Percentiles rank a stretch among this genome's conserved stretches.
These are phyloP conservation scores for Melaleuca quinquenervia DNA, from an alignment of 345 rosid genomes.

Conservation along the genomic window DNA sequence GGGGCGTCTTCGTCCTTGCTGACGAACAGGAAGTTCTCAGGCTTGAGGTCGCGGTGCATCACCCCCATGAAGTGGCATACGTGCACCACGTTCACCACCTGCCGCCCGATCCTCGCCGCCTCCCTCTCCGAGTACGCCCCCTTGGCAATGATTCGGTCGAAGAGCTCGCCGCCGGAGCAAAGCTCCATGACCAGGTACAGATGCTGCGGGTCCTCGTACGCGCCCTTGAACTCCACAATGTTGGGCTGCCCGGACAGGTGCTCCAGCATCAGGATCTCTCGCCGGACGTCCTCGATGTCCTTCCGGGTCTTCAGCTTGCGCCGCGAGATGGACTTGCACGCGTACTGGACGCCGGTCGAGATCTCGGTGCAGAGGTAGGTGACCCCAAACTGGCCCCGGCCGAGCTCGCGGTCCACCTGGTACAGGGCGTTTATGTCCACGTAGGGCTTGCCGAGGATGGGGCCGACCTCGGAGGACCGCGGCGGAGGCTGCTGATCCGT, in stretches of 20 bases:
- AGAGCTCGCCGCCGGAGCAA: slow-evolving; percentile 92
- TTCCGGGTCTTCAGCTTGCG: slow-evolving; percentile 31
- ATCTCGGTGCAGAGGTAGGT: slow-evolving; percentile 63
- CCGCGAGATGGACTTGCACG: slow-evolving; percentile 80
- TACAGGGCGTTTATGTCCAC: slow-evolving; percentile 41
- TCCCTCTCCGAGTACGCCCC: slow-evolving; percentile 71
- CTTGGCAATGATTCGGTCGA: slow-evolving; percentile 67
- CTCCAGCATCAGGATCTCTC: slow-evolving; percentile 67
- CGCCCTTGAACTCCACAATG: slow-evolving; percentile 74
- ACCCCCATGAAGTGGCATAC: slow-evolving; percentile 96
- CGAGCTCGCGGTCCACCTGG: slow-evolving; percentile 56
- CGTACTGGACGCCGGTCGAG: slow-evolving; percentile 48
- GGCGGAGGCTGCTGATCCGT: not conserved
- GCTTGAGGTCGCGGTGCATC: slow-evolving; percentile 86
- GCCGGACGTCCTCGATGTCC: slow-evolving; percentile 59
- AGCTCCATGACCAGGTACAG: slow-evolving; percentile 83
- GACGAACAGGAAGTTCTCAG: slow-evolving; percentile 82
- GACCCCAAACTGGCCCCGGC: slow-evolving; percentile 77
- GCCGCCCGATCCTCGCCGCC: slow-evolving; percentile 62
- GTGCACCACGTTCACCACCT: slow-evolving; percentile 78
- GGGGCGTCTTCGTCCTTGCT: slow-evolving; percentile 35
- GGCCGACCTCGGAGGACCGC: slow-evolving; percentile 12
- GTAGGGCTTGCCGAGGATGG: slow-evolving; percentile 50
- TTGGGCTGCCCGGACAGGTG: slow-evolving; percentile 88
- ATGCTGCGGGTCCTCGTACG: slow-evolving; percentile 57